Conservation (phyloP, 192 early-diverging fungal species). For the Rhizophagus sp. region DNA sequence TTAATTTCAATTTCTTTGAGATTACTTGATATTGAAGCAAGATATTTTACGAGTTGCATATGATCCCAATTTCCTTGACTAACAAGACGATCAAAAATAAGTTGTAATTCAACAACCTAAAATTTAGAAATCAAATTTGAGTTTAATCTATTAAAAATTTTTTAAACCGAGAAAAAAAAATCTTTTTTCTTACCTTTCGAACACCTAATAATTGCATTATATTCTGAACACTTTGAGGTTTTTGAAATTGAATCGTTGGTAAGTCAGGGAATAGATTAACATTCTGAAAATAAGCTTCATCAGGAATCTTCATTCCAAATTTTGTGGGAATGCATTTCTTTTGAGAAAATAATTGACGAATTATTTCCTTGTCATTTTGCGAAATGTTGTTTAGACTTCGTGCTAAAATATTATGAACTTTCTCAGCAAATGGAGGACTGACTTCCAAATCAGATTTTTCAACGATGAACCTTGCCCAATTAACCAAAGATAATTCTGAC, state of each 20-base stretch:
- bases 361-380: constrained; percentile 34
- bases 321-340: constrained; percentile 72
- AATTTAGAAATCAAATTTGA: background rate
- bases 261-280: constrained; percentile 86
- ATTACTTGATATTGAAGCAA: constrained; percentile 57
- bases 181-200: constrained; percentile 56
- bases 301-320: constrained; percentile 64
- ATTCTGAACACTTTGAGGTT: constrained; percentile 46
- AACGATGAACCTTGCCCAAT: constrained; percentile 11
- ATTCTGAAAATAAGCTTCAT: constrained; percentile 75
- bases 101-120: constrained; percentile 78
- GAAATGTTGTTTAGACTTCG: constrained; percentile 46
- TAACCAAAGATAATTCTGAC: constrained; percentile 5
- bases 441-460: constrained; percentile 24
- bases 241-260: constrained; percentile 65
- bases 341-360: constrained; percentile 35
- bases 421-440: constrained; percentile 65
- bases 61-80: constrained; percentile 82
- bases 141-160: no score
- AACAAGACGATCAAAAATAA: constrained; percentile 79
- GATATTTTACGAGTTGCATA: constrained; percentile 78
- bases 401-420: constrained; percentile 59
- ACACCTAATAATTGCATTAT: constrained; percentile 72
- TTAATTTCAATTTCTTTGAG: constrained; percentile 61
- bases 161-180: background rate